Base-by-base conservation (phyloP, 495 filamentous ascomycete genomes). In the Annulohypoxylon nitens region DNA sequence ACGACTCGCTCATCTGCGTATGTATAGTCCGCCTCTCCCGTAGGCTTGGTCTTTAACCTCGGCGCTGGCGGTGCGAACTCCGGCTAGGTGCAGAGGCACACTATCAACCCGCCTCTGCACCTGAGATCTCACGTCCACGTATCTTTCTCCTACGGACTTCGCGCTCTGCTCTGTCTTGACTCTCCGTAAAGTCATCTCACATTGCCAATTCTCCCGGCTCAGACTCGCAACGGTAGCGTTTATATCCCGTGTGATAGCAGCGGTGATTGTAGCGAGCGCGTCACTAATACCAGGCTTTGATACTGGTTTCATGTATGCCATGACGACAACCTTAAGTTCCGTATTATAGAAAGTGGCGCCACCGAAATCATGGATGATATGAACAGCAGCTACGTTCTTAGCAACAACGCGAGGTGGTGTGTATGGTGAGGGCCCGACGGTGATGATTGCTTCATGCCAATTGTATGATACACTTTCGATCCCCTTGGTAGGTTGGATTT, bases 371-470 rank as follows among this genome's bases (percentile, higher is more conserved):
- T 84, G 79, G 2, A 91, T 66, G 7, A 87, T 73, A 37, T 86
- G 81, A 39, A 85, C 78, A 4, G 77, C 73, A 10, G 83, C 75
- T 37, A 78, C 61, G 61, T 84, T 79, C 75, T 81, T 76, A 69
- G 81, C 62, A 70, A 84, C 61, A 62, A 83, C 80, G 36, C 65
- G 83, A 58, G 78, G 86, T 58, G 45, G 75, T 1, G 64, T 79
- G 54, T 75, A 81, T 12, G 75, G 85, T 45, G 62, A 81, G 54
- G 74, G 85, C 0, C 86, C 82, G 20, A 86, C 75, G 1, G 87
- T 87, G 39, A 92, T 80, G 34, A 91, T 79, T 10, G 81, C 78
- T 67, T 88, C 83, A 30, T 84, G 78, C 90, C 90, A 92, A 4
- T 77, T 64, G 1, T 71, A 47, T 0, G 43, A 37, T 5, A 69